Conservation (phyloP, 495 filamentous ascomycete genomes). For the Talaromyces trachyspermus region DNA sequence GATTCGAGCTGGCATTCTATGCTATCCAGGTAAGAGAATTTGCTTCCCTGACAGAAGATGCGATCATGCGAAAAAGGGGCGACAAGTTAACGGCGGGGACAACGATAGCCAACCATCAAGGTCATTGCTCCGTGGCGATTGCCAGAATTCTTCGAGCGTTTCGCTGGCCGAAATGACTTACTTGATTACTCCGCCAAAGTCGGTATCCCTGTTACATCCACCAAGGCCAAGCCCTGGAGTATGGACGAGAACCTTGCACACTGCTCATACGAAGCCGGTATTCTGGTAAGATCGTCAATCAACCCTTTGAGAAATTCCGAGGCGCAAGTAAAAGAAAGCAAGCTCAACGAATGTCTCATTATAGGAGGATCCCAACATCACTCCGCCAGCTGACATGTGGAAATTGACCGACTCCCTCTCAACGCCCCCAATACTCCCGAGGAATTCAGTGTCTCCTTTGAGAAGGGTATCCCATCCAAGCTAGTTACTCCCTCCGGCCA, state of each 20-base stretch:
- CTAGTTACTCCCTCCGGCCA: slow-evolving; percentile 54
- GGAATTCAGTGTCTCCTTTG: slow-evolving; percentile 73
- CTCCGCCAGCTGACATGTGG: slow-evolving; percentile 78
- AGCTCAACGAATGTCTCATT: too few species aligned
- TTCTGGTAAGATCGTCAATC: slow-evolving; percentile 53
- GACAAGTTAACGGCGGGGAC: slow-evolving; percentile 14
- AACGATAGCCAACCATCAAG: slow-evolving; percentile 67
- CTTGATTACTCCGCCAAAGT: slow-evolving; percentile 75
- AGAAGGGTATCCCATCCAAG: slow-evolving; percentile 77
- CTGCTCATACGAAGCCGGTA: slow-evolving; percentile 85
- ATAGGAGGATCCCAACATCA: slow-evolving; percentile 40
- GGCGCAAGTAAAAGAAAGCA: background rate
- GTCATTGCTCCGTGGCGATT: slow-evolving; percentile 87
- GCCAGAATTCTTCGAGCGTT: slow-evolving; percentile 74
- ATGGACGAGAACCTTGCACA: slow-evolving; percentile 85
- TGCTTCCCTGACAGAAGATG: slow-evolving; percentile 52
- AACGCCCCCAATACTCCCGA: slow-evolving; percentile 69
- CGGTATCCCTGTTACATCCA: slow-evolving; percentile 78
- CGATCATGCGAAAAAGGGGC: too few species aligned
- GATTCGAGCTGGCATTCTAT: slow-evolving; percentile 70
- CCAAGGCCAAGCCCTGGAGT: slow-evolving; percentile 79
- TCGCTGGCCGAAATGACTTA: slow-evolving; percentile 78
- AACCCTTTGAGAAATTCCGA: slow-evolving; percentile 11
- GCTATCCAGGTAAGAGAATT: slow-evolving; percentile 46
- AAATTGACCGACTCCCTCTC: slow-evolving; percentile 67